Conservation (phyloP, 192 early-diverging fungal species). For the Umbelopsis vinacea region DNA sequence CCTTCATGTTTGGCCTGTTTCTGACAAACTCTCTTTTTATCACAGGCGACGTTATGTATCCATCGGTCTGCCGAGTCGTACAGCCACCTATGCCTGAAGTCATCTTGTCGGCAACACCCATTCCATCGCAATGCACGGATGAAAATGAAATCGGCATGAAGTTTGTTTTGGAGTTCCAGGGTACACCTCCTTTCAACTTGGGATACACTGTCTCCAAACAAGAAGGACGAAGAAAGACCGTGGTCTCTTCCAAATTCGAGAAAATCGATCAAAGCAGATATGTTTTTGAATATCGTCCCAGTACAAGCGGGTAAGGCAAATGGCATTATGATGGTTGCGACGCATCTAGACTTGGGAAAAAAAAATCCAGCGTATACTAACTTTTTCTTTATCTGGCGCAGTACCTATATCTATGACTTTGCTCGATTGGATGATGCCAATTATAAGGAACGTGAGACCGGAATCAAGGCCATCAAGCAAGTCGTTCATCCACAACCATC, state of each 20-base stretch:
- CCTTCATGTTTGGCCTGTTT: neutral
- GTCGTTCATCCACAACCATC: constrained; percentile 50
- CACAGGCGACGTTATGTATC: constrained; percentile 31
- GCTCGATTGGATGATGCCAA: constrained; percentile 30
- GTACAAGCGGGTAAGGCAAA: constrained; percentile 27
- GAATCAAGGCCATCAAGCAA: constrained; percentile 35
- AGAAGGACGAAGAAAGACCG: neutral
- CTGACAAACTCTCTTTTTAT: neutral
- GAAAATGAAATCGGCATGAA: constrained; percentile 45
- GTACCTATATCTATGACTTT: constrained; percentile 45
- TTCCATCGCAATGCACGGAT: constrained; percentile 41
- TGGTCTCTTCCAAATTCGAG: constrained; percentile 24
- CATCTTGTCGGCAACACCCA: constrained; percentile 27
- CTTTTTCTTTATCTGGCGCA: neutral
- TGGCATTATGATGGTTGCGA: no score
- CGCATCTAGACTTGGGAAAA: neutral
- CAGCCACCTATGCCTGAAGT: constrained; percentile 39
- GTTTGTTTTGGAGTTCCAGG: constrained; percentile 35
- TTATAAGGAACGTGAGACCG: constrained; percentile 33
- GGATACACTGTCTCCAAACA: constrained; percentile 35
- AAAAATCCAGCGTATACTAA: neutral
- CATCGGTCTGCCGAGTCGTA: constrained; percentile 40
- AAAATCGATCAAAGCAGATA: constrained; percentile 34
- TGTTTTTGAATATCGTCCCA: constrained; percentile 36
- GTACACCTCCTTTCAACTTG: constrained; percentile 34